Evolutionary conservation across 1,284 basidiomycete genomes (phyloP), one percentile per base, ranked within the genome.

Genomic region (Farysia itapuensis): DNA sequence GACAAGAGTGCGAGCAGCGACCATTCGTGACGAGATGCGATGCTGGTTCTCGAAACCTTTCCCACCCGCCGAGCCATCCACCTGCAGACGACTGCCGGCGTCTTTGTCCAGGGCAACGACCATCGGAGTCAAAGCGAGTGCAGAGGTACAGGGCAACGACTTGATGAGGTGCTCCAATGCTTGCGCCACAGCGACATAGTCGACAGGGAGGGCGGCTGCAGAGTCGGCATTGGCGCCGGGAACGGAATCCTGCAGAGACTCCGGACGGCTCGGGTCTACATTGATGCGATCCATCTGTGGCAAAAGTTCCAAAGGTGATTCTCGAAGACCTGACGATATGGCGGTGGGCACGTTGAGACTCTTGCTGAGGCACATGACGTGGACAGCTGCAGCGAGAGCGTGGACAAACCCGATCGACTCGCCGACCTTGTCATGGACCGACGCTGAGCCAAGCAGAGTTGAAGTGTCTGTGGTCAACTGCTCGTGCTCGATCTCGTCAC

Each of bases 121-220:
- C 86, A 94, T 92, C 2, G 93, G 92, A 24, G 90, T 80, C 22
- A 88, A 86, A 1, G 86, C 85, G 16, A 91, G 77, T 26, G 94
- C 71, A 1, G 86, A 86, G 19, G 86, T 83, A 21, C 86, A 78
- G 1, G 92, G 89, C 14, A 87, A 75, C 30, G 86, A 81, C 40
- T 84, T 80, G 37, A 90, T 85, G 13, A 89, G 79, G 3, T 83
- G 82, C 14, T 80, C 81, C 22, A 96, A 81, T 34, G 93, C 81
- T 29, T 82, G 80, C n/a, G 86, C 78, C 28, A 91, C 82, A 57
- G 86, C 84, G 2, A 84, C 80, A 73, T 89, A 92, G 74, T 96
- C 93, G 25, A 85, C 84, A 12, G 86, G 80, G 4, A 81, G 81
- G 57, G 56, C 49, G 16, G 63, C 66, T 16, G 23, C 49, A 24